Percentiles rank a stretch among this genome's conserved stretches.
phyloP scores from a whole-genome alignment of 768 basidiomycete species.

The Termitomyces heimii region DNA sequence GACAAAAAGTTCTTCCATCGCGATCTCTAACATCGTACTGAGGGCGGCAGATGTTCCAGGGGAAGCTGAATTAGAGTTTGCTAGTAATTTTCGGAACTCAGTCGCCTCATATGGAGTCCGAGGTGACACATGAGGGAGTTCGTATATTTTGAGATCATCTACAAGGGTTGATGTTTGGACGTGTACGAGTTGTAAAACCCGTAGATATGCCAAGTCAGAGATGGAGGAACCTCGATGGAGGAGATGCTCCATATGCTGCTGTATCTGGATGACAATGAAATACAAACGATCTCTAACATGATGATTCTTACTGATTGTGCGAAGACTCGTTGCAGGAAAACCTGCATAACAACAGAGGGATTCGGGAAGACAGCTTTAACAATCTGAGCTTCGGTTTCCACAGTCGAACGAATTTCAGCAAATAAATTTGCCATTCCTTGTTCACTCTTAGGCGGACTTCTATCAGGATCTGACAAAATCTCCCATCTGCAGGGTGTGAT shows the following conservation, averaged over 20 bases:
- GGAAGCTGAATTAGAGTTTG: conserved; percentile 36
- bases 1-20: conserved; percentile 94
- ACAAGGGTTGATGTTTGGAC: conserved; percentile 71
- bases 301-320: conserved; percentile 77
- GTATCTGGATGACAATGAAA: conserved; percentile 56
- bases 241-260: conserved; percentile 92
- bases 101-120: conserved; percentile 58
- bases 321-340: conserved; percentile 95
- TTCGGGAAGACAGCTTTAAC: conserved; percentile 99
- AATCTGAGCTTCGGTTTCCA: conserved; percentile 94
- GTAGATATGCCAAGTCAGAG: conserved; percentile 87
- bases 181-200: conserved; percentile 85
- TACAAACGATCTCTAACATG: background rate
- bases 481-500: conserved; percentile 59
- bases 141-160: conserved; percentile 89
- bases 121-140: conserved; percentile 63
- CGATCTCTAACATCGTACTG: conserved; percentile 85
- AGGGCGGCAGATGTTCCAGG: conserved; percentile 52
- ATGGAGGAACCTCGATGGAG: conserved; percentile 68
- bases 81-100: conserved; percentile 55
- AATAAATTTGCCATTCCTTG: conserved; percentile 76
- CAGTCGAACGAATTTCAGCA: conserved; percentile 82
- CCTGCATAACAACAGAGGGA: conserved; percentile 94
- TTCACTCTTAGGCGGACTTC: conserved; percentile 71
- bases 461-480: conserved; percentile 72